phyloP scores from a whole-genome alignment of 2,329 filamentous ascomycete genomes.

The Fusarium falciforme region DNA sequence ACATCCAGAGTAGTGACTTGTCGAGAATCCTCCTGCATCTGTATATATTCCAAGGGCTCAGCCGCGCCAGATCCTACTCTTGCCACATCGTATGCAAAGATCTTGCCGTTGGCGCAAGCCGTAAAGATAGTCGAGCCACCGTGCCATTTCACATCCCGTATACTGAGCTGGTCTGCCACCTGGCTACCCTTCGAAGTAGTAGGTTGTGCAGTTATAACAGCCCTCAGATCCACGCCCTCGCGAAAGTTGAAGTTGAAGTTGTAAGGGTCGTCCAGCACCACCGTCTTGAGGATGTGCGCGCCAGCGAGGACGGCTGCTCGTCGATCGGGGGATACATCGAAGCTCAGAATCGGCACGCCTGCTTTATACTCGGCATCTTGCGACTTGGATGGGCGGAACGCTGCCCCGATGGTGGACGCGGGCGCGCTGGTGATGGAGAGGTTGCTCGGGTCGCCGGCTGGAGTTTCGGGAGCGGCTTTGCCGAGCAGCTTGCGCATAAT shows the following conservation, averaged over 20 bases:
- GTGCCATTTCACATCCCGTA: conserved; percentile 72
- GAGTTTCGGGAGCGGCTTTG: conserved; percentile 61
- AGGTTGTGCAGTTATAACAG: conserved; percentile 62
- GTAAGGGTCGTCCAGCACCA: conserved; percentile 62
- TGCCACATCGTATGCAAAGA: conserved; percentile 72
- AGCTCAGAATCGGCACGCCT: conserved; percentile 64
- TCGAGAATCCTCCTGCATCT: conserved; percentile 70
- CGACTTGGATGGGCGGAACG: conserved; percentile 64
- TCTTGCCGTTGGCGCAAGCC: conserved; percentile 72
- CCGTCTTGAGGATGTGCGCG: conserved; percentile 69
- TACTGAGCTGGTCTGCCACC: conserved; percentile 68
- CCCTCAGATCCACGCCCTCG: conserved; percentile 69
- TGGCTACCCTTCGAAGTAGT: conserved; percentile 55
- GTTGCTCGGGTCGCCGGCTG: conserved; percentile 52
- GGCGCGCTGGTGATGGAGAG: conserved; percentile 60
- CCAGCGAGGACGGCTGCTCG: conserved; percentile 68
- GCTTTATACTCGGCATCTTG: conserved; percentile 66
- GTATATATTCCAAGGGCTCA: conserved; percentile 64
- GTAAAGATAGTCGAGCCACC: conserved; percentile 68
- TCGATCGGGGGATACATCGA: conserved; percentile 69
- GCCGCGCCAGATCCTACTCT: conserved; percentile 58
- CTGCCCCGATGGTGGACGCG: conserved; percentile 48
- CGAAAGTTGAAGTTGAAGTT: conserved; percentile 56
- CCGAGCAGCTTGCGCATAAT: conserved; percentile 72
- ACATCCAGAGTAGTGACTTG: conserved; percentile 74